phyloP scores from a whole-genome alignment of 192 early-diverging fungal genomes.

The Phlyctochytrium bullatum region DNA sequence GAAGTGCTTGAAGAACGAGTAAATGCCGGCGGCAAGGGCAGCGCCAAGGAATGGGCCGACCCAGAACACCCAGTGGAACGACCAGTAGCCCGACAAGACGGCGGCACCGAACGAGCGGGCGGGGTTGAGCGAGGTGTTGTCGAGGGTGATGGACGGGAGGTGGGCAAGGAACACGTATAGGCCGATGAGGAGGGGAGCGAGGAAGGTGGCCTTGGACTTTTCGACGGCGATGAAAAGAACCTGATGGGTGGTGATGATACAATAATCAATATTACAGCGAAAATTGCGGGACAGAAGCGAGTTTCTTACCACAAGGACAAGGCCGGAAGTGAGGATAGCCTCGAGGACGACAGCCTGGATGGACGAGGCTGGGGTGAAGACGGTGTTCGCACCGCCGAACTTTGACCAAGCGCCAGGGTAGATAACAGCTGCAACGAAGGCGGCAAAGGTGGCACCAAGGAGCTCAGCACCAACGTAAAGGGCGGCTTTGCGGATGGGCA shows the following conservation, averaged over 20 bases:
- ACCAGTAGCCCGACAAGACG: constrained; percentile 35
- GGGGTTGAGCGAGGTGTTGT: constrained; percentile 60
- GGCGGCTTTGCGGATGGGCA: constrained; percentile 13
- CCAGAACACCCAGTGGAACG: constrained; percentile 67
- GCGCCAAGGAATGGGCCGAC: constrained; percentile 51
- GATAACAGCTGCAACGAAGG: constrained; percentile 23
- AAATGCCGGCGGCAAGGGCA: constrained; percentile 35
- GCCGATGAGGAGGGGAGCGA: constrained; percentile 42
- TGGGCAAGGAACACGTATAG: constrained; percentile 41
- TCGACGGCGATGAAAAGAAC: constrained; percentile 48
- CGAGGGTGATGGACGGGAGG: constrained; percentile 37
- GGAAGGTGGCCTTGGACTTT: constrained; percentile 32
- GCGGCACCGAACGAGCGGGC: constrained; percentile 62
- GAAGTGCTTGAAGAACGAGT: constrained; percentile 27
- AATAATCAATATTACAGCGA: neutral
- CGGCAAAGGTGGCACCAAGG: constrained; percentile 55
- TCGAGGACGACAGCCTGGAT: constrained; percentile 39
- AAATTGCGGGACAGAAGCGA: neutral
- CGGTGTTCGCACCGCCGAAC: constrained; percentile 29
- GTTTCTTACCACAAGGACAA: constrained; percentile 15
- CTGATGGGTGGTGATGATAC: constrained; percentile 1
- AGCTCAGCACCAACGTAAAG: constrained; percentile 58
- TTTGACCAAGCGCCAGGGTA: constrained; percentile 21
- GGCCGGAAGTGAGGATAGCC: constrained; percentile 40
- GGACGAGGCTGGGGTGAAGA: constrained; percentile 8